These are phyloP conservation scores for Yamadazyma trypodendri DNA, from an alignment of 1,139 yeast genomes.

Conservation along the genomic window DNA sequence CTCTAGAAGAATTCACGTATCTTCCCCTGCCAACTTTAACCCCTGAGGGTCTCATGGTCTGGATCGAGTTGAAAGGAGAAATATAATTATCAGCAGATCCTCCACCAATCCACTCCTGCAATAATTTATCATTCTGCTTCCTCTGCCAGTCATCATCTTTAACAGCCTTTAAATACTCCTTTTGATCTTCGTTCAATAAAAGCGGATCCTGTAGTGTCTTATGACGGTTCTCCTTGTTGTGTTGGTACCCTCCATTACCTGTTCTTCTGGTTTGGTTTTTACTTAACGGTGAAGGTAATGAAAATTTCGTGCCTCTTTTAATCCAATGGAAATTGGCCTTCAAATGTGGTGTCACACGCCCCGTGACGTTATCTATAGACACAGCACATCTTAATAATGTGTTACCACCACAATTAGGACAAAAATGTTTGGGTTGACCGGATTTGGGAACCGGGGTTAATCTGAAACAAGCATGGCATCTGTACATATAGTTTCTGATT, in stretches of 20 bases:
- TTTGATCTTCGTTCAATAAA: constrained; percentile 86
- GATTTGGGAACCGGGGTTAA: constrained; percentile 74
- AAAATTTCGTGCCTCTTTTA: constrained; percentile 78
- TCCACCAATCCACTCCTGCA: constrained; percentile 90
- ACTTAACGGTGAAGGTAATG: constrained; percentile 70
- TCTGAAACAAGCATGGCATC: constrained; percentile 96
- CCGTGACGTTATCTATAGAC: constrained; percentile 74
- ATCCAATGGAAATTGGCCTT: constrained; percentile 94
- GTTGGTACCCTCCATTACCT: constrained; percentile 75
- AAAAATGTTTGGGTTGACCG: constrained; percentile 80
- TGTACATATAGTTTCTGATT: constrained; percentile 86
- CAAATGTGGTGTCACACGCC: constrained; percentile 84
- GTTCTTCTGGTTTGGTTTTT: constrained; percentile 59
- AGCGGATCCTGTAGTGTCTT: constrained; percentile 52
- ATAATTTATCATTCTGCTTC: constrained; percentile 78
- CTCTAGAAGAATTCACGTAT: constrained; percentile 62
- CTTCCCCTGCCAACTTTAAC: constrained; percentile 85
- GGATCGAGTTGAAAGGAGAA: constrained; percentile 79
- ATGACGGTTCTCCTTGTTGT: constrained; percentile 58
- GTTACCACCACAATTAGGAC: constrained; percentile 95
- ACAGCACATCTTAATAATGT: constrained; percentile 90
- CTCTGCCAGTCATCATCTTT: constrained; percentile 88
- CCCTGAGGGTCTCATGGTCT: constrained; percentile 61
- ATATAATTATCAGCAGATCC: constrained; percentile 89
- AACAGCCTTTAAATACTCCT: constrained; percentile 84